Conservation (phyloP, 805 yeast genomes). For the Lipomyces kockii region DNA sequence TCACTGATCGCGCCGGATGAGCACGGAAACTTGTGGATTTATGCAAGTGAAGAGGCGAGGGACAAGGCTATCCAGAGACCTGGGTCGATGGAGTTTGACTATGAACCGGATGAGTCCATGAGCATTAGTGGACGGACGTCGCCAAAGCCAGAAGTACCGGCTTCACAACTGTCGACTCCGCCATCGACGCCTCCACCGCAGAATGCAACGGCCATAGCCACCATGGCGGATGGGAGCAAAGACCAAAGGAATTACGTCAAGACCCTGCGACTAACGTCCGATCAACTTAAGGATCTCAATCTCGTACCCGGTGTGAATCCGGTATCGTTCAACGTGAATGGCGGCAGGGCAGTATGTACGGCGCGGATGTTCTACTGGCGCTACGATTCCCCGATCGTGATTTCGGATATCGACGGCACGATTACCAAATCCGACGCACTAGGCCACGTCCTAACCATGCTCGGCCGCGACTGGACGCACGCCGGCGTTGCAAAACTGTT, state of each 20-base stretch:
- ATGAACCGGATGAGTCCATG: slow-evolving; percentile 30
- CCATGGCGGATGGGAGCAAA: slow-evolving; percentile 19
- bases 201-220: background rate
- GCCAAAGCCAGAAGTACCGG: slow-evolving; percentile 21
- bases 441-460: slow-evolving; percentile 91
- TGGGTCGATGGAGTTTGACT: slow-evolving; percentile 35
- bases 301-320: slow-evolving; percentile 80
- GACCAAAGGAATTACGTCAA: slow-evolving; percentile 61
- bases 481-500: slow-evolving; percentile 91
- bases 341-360: slow-evolving; percentile 75
- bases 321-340: slow-evolving; percentile 75
- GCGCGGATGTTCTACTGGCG: slow-evolving; percentile 85
- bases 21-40: slow-evolving; percentile 46
- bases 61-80: slow-evolving; percentile 28
- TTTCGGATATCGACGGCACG: slow-evolving; percentile 97
- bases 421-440: slow-evolving; percentile 96
- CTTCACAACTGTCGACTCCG: slow-evolving; percentile 21
- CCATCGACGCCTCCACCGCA: slow-evolving; percentile 22
- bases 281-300: slow-evolving; percentile 75
- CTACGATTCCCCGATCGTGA: slow-evolving; percentile 82
- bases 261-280: slow-evolving; percentile 88
- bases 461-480: slow-evolving; percentile 98
- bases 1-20: slow-evolving; percentile 43
- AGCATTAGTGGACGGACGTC: slow-evolving; percentile 14
- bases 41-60: slow-evolving; percentile 38